Base-by-base conservation (phyloP, 768 basidiomycete species). In the Collybiopsis luxurians region DNA sequence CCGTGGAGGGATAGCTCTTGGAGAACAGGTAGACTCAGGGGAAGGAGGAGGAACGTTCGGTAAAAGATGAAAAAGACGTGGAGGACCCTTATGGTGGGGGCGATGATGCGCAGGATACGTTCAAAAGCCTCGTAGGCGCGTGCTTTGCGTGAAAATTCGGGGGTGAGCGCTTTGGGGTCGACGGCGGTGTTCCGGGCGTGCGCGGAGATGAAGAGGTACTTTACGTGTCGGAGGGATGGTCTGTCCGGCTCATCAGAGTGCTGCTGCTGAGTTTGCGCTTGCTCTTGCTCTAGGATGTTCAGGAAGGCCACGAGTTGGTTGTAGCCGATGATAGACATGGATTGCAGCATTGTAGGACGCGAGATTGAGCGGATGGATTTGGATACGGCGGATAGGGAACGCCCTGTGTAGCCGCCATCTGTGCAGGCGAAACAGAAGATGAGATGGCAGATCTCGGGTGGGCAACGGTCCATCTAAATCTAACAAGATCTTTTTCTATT, bases 371-470 rank as follows among this genome's bases (percentile, higher is more conserved):
- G 59, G 57, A 73, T 63, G 59, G 59, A 64, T 36, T 60, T 60
- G 23, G 74, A 76, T 34, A 73, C 72, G 28, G 71, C 67, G 26
- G 74, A 69, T 11, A 75, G 67, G 10, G 73, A 64, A 13, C 73
- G 70, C 9, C 72, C 74, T 4, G 73, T 74, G 4, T 50, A 50
- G 34, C 74, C 73, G 31, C 66, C 63, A 57, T 75, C 74, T 23
- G 65, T 64, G 63, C 75, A 77, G 2, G 75, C 72, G 12, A 66
- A 60, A 21, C 52, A 53, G 59, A 75, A 74, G 6, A 74, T 70
- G 15, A 63, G 44, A 12, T 55, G 55, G 39, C 61, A 69, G 24
- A 74, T 53, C 59, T 74, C 71, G 2, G 65, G 45, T 6, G 72
- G 70, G 23, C 61, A 55, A 15, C 39, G 45, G 46, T 64, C 38